Evolutionary conservation across 176 grass and related monocot genomes (phyloP), one percentile per base, ranked within the genome.

Genomic region (Ananas comosus): DNA sequence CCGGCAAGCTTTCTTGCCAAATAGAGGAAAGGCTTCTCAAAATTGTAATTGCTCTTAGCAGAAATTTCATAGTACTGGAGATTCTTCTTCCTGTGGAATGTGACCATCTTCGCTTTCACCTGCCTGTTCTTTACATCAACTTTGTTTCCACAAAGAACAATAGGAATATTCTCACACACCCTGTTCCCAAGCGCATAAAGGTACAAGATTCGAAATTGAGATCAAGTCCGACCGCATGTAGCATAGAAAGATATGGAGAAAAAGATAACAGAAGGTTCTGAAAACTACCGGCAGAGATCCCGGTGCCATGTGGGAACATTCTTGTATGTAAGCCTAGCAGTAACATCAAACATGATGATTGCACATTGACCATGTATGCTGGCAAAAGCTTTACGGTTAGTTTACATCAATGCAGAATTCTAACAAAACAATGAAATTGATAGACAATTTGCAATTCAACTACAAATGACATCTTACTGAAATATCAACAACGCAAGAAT

Each of bases 41-140:
- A 42, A 42, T 42, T 81, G 53, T 81, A 81, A 68, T 82, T 82
- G 16, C 80, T 82, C 73, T 82, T 82, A 25, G 80, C 80, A 54
- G 80, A 82, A 49, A 82, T 82, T 61, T 76, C 80, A 72, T 82
- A 82, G 66, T 82, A 82, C 68, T 82, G 80, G 13, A 82, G 67
- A 66, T 82, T 82, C 67, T 77, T 82, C 73, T 82, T 82, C 70
- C 80, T 82, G 58, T 82, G 80, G 80, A 82, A 82, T 25, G 73
- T 82, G 14, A 82, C 80, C 74, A 71, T 69, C 73, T 82, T 72
- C 16, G 80, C 80, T 58, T 82, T 82, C 50, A 82, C 80, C 33
- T 76, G 73, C 68, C 80, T 69, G 50, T 71, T 82, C 72, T 81
- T 81, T 68, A 81, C 79, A 25, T 81, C 79, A 25, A 81, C 72